phyloP scores from a whole-genome alignment of 495 filamentous ascomycete genomes.

The Patellaria atrata region DNA sequence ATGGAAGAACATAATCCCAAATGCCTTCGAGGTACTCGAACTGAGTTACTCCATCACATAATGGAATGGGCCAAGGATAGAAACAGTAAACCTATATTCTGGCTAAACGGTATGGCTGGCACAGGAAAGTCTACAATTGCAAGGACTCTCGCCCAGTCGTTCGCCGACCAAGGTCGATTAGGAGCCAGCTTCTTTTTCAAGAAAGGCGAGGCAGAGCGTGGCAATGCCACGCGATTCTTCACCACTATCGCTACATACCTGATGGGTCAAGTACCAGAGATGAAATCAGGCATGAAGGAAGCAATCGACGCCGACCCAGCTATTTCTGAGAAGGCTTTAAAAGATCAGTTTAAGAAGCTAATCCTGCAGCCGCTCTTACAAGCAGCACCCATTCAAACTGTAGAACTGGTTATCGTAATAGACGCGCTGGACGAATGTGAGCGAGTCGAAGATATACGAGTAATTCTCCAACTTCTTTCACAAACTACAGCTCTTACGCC shows the following conservation, averaged over 20 bases:
- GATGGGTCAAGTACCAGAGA: constrained; percentile 3
- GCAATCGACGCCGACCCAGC: constrained; percentile 10
- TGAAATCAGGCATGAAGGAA: constrained; percentile 1
- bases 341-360: constrained; percentile 10
- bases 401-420: constrained; percentile 19
- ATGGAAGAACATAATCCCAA: constrained; percentile 5
- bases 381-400: not conserved
- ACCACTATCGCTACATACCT: constrained; percentile 18
- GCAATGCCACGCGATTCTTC: constrained; percentile 16
- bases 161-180: constrained; percentile 6
- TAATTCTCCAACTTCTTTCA: constrained; percentile 22
- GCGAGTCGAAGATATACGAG: constrained; percentile 12
- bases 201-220: constrained; percentile 10
- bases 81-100: constrained; percentile 21
- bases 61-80: constrained; percentile 12
- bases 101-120: constrained; percentile 24
- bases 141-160: constrained; percentile 5
- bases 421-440: constrained; percentile 29
- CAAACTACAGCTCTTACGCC: constrained; percentile 10
- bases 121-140: constrained; percentile 14
- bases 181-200: constrained; percentile 25
- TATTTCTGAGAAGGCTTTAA: constrained; percentile 9
- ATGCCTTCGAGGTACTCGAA: constrained; percentile 18
- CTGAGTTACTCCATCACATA: constrained; percentile 19
- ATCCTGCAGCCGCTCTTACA: constrained; percentile 8